Evolutionary conservation across 2,329 filamentous ascomycete species (phyloP), one percentile per base, ranked within the genome.

Genomic region (Fonsecaea pedrosoi): DNA sequence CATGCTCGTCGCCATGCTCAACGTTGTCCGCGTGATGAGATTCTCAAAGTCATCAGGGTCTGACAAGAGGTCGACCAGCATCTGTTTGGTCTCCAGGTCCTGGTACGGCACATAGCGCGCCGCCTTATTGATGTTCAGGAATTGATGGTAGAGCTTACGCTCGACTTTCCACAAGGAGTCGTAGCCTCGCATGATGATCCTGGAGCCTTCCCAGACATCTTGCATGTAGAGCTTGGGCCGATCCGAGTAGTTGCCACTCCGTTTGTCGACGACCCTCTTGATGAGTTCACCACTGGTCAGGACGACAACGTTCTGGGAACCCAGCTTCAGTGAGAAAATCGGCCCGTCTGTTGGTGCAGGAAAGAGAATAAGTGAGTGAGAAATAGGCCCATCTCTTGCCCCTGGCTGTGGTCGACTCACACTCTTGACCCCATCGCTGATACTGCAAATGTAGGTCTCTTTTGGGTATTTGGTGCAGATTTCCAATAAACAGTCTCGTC

Each of bases 351-450:
- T 25, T 25, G 25, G 25, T 25, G 25, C 25, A 25, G 25, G 25
- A 25, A 2, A 25, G 25, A 25, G n/a, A 82, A 12, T 73, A 62
- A 9, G 71, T 0, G 35, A 37, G 4, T 37, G 38, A 42, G 38
- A 80, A 77, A 78, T 79, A 81, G 74, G 82, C 38, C 38, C 5
- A 42, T 70, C 77, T 81, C 4, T 57, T 21, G n/a, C 13, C 21
- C 40, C 18, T 13, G 13, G 0, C 8, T 38, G 15, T 2, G 13
- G 18, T 8, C 38, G 5, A 62, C 48, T 83, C 80, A 55, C 86
- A 86, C 70, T 85, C 76, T 5, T 81, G 70, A 0, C 83, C 82
- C 84, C 84, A 86, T 72, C 83, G 81, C 40, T 82, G 74, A 63
- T 84, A 84, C 59, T 85, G 81, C 0, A 82, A 67, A 62, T 84